Evolutionary conservation across 805 yeast genomes (phyloP).

Genomic region (Aciculoconidium aculeatum): DNA sequence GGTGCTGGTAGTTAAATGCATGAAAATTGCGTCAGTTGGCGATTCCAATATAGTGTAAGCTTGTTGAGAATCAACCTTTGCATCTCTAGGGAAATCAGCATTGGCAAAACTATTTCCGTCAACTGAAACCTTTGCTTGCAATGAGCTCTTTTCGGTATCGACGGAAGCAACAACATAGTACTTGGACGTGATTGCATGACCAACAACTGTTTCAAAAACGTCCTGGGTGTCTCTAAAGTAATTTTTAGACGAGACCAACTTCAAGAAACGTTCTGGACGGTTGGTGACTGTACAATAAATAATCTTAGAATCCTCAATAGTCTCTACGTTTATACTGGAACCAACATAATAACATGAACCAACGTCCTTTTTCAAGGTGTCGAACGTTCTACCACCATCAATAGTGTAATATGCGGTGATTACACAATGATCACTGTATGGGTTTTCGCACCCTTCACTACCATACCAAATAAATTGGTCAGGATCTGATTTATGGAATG

Average conservation of each 20-base stretch:
- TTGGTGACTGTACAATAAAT: constrained; percentile 58
- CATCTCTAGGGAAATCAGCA: constrained; percentile 66
- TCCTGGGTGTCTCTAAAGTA: constrained; percentile 39
- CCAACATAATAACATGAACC: constrained; percentile 65
- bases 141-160: constrained; percentile 37
- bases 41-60: constrained; percentile 76
- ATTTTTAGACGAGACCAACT: constrained; percentile 46
- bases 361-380: constrained; percentile 46
- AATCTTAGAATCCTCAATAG: constrained; percentile 38
- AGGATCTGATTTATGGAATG: constrained; percentile 56
- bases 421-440: constrained; percentile 43
- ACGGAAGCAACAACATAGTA: constrained; percentile 68
- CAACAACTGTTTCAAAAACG: constrained; percentile 56
- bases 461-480: constrained; percentile 68
- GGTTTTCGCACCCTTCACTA: constrained; percentile 49
- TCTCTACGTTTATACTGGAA: constrained; percentile 36
- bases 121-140: constrained; percentile 67
- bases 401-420: constrained; percentile 54
- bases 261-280: constrained; percentile 14
- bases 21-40: constrained; percentile 61
- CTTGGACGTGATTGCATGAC: constrained; percentile 66
- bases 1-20: constrained; percentile 72
- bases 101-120: constrained; percentile 76
- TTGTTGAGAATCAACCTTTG: constrained; percentile 50
- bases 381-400: constrained; percentile 65